Base-by-base conservation (phyloP, 1,139 yeast species). In the Chernovozyma aurita region DNA sequence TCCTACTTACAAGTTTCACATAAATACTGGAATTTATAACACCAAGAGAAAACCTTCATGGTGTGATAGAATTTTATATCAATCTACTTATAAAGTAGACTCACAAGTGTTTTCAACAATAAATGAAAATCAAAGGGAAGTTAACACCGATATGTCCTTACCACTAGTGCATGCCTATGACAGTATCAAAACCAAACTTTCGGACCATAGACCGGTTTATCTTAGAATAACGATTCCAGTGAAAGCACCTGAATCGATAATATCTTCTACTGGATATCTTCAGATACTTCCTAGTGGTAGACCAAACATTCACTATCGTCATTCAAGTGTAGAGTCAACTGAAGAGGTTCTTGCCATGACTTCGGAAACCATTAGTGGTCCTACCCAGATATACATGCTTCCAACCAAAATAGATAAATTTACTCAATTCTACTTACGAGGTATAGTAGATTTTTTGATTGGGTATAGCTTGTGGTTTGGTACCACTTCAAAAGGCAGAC, bases 31-130 rank as follows among this genome's bases (percentile, higher is more conserved):
- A 6, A 61, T 63, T n/a, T 84, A 75, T 55, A 74, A 77, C 44
- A 36, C 57, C 4, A 80, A 78, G 44, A 61, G 96, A 40, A 65
- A 68, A 2, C 95, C 96, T 0, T 82, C 95, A 3, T 88, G 95
- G 95, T 87, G 96, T 56, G 97, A 88, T 53, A 63, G 97, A 35
- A 76, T 88, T 3, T 53, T 88, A 31, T 85, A 64, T 49, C 73
- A 76, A 40, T 55, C 69, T 1, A 65, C 73, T 0, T 79, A 80
- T 49, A 54, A 57, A 8, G 6, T 14, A 6, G 11, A 26, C 12
- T 14, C 28, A 16, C 9, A 26, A 16, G 8, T 11, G 15, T 14
- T 28, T 34, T 36, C 29, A 9, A 29, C 3, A n/a, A n/a, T 15
- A 15, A 33, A 36, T 12, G 34, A 37, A 13, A 12, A 3, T 7